These are phyloP conservation scores for Amanita inopinata DNA, from an alignment of 768 basidiomycete genomes.

Conservation along the genomic window DNA sequence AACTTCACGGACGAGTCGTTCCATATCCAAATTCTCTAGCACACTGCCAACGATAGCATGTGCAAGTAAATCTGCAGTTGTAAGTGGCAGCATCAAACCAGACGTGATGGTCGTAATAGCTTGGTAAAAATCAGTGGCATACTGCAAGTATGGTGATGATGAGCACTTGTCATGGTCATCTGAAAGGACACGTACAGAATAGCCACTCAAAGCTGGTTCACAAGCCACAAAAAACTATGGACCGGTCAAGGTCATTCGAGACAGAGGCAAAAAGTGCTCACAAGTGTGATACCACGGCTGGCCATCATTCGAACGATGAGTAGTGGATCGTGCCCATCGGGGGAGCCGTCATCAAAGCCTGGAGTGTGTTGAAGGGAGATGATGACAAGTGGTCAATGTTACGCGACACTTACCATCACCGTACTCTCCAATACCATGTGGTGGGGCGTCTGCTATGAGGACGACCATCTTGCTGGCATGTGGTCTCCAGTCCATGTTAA, in stretches of 20 bases:
- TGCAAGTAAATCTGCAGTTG: conserved; percentile 88
- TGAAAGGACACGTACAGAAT: conserved; percentile 48
- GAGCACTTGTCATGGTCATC: conserved; percentile 4
- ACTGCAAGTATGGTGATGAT: conserved; percentile 31
- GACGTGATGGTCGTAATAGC: conserved; percentile 90
- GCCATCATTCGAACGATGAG: conserved; percentile 87
- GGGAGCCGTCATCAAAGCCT: conserved; percentile 93
- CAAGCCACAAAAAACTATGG: conserved; percentile 96
- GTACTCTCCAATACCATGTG: conserved; percentile 95
- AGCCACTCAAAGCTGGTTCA: conserved; percentile 91
- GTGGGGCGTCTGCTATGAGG: conserved; percentile 94
- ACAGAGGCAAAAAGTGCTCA: conserved; percentile 25
- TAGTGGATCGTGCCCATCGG: conserved; percentile 88
- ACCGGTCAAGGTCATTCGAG: conserved; percentile 8
- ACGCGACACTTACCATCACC: conserved; percentile 65
- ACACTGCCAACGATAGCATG: conserved; percentile 97
- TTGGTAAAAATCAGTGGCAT: conserved; percentile 90
- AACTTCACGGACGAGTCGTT: conserved; percentile 89
- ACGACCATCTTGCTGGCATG: conserved; percentile 92
- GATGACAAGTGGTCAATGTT: conserved; percentile 10
- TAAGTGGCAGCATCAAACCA: conserved; percentile 91
- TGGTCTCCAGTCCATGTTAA: conserved; percentile 87
- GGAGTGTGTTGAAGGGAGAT: conserved; percentile 11
- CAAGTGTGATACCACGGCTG: conserved; percentile 79
- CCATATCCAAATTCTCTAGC: conserved; percentile 97